Evolutionary conservation across 148 eudicot species (phyloP).

Genomic region (Camellia lanceoleosa): DNA sequence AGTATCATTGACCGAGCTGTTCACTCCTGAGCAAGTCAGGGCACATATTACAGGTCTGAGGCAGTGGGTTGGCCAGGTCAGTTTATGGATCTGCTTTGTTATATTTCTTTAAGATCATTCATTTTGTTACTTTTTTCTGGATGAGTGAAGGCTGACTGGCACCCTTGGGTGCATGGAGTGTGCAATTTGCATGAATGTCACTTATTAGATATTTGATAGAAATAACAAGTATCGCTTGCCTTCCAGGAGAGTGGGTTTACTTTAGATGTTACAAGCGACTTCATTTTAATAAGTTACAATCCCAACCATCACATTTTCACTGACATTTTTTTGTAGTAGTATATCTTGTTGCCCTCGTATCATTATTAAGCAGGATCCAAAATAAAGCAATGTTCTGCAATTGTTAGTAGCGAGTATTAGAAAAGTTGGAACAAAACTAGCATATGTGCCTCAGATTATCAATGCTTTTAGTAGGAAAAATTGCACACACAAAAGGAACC

Average conservation of each 20-base stretch:
- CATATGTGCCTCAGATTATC: neutral
- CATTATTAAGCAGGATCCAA: neutral
- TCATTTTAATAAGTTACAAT: neutral
- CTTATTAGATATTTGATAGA: neutral
- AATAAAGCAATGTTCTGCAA: neutral
- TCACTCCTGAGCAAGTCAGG: slow-evolving; percentile 90
- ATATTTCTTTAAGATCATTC: neutral
- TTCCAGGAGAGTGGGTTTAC: neutral
- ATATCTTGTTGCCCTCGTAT: neutral
- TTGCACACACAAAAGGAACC: no score
- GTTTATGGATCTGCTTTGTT: slow-evolving; percentile 13
- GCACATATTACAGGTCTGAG: slow-evolving; percentile 86
- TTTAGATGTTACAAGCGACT: neutral
- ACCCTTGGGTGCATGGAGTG: neutral
- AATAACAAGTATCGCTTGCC: neutral
- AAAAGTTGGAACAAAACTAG: neutral
- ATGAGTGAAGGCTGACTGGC: neutral
- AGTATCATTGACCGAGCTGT: slow-evolving; percentile 86
- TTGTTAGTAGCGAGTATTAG: neutral
- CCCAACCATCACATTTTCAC: neutral
- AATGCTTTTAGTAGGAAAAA: no score
- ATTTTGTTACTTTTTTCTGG: neutral
- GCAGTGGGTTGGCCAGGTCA: slow-evolving; percentile 99
- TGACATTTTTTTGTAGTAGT: neutral
- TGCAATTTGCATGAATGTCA: neutral